Evolutionary conservation across 2,329 filamentous ascomycete species (phyloP).

Genomic region (Phyllachora maydis): DNA sequence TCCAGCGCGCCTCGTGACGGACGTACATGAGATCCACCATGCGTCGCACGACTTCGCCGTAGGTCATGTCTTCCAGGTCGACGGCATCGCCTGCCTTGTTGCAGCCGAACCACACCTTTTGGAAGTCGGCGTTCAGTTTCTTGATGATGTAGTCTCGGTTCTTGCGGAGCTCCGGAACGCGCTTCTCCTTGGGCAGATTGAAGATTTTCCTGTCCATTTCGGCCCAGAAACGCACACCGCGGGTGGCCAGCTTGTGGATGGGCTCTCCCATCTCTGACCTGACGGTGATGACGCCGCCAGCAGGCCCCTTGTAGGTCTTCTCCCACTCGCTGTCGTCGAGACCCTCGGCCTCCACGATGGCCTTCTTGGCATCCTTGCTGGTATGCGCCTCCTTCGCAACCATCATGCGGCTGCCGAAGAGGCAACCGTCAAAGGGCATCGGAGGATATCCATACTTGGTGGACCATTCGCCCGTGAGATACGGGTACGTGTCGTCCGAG

Average conservation of each 20-base stretch:
- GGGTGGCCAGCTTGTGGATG: constrained; percentile 94
- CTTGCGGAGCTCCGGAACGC: constrained; percentile 71
- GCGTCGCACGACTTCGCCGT: constrained; percentile 66
- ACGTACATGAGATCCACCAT: constrained; percentile 85
- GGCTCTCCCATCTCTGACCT: constrained; percentile 98
- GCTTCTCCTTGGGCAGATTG: constrained; percentile 84
- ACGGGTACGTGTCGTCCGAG: constrained; percentile 77
- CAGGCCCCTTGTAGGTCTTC: constrained; percentile 76
- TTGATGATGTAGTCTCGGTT: constrained; percentile 81
- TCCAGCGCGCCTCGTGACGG: constrained; percentile 80
- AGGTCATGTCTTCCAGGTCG: constrained; percentile 92
- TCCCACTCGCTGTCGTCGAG: constrained; percentile 74
- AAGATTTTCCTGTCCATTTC: constrained; percentile 99
- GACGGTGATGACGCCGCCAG: constrained; percentile 89
- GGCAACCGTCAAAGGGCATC: constrained; percentile 85
- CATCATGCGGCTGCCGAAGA: constrained; percentile 91
- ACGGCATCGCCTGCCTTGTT: constrained; percentile 64
- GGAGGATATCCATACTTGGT: constrained; percentile 67
- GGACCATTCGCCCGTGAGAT: constrained; percentile 81
- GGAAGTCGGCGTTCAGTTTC: constrained; percentile 89
- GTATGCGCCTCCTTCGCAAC: constrained; percentile 83
- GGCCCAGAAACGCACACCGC: constrained; percentile 90
- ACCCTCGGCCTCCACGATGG: constrained; percentile 71
- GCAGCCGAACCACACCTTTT: constrained; percentile 90
- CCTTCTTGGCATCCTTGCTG: constrained; percentile 70